These are phyloP conservation scores for Jamesozyma rosinii DNA, from an alignment of 805 yeast species.

Conservation along the genomic window DNA sequence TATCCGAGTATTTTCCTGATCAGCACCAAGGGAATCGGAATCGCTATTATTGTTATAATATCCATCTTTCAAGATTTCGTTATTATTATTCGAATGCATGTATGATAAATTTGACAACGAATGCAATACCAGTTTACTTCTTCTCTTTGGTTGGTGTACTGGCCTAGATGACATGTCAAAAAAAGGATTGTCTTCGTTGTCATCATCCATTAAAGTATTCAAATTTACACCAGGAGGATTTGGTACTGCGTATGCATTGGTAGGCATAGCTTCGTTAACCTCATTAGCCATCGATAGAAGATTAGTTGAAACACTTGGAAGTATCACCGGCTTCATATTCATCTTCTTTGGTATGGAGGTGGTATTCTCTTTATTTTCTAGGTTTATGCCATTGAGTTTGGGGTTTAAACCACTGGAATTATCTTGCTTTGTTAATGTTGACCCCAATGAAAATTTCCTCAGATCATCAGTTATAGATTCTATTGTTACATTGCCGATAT, in stretches of 20 bases:
- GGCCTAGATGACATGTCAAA: slow-evolving; percentile 7
- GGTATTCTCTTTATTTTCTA: background rate
- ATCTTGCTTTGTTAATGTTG: slow-evolving; percentile 2
- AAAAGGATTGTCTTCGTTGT: slow-evolving; percentile 14
- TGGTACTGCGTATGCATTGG: background rate
- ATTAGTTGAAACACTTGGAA: slow-evolving; percentile 12
- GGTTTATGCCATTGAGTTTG: background rate
- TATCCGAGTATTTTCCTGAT: slow-evolving; percentile 2
- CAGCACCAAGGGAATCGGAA: slow-evolving; percentile 2
- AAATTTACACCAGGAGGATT: background rate
- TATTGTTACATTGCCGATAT: slow-evolving; percentile 9
- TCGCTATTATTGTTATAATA: slow-evolving; percentile 6
- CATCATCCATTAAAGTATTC: background rate
- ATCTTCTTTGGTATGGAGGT: slow-evolving; percentile 30
- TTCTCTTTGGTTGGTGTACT: background rate
- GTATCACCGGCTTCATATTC: slow-evolving; percentile 34
- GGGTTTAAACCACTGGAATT: background rate
- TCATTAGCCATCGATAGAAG: background rate
- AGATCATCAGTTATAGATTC: slow-evolving; percentile 9
- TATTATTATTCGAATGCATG: background rate
- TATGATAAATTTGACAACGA: slow-evolving; percentile 15
- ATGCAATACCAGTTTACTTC: slow-evolving; percentile 11
- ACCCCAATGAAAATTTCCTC: slow-evolving; percentile 8
- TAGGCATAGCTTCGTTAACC: background rate
- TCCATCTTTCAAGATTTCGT: background rate